Conservation (phyloP, 2,329 filamentous ascomycete species). For the Purpureocillium takamizusanense region DNA sequence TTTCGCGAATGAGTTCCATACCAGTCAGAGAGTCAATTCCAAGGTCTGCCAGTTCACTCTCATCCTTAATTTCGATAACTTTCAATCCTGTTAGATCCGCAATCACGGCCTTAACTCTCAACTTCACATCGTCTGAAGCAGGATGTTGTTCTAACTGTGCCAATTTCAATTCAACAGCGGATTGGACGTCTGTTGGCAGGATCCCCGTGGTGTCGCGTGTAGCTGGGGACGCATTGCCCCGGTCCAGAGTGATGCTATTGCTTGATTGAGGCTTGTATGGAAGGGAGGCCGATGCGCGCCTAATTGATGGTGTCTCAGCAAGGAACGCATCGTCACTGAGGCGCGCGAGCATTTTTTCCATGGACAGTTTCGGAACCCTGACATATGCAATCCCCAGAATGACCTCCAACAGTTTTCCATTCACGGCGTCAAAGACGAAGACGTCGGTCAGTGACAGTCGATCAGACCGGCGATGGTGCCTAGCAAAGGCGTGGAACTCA, state of each 20-base stretch:
- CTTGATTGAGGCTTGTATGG: too few relatives aligned
- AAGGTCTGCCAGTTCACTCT: slow-evolving; percentile 28
- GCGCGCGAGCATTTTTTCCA: slow-evolving; percentile 4
- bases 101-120: slow-evolving; percentile 9
- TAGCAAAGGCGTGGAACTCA: slow-evolving; percentile 4
- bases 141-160: too few relatives aligned
- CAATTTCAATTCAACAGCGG: too few relatives aligned
- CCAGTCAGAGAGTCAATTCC: slow-evolving; percentile 42
- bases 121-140: neutral
- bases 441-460: slow-evolving; percentile 3
- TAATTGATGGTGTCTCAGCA: too few relatives aligned
- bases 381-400: slow-evolving; percentile 7
- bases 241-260: too few relatives aligned
- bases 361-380: slow-evolving; percentile 3
- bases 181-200: too few relatives aligned
- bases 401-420: slow-evolving; percentile 1
- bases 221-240: too few relatives aligned
- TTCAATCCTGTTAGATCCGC: slow-evolving; percentile 25
- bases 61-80: slow-evolving; percentile 22
- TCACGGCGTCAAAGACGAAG: slow-evolving; percentile 5
- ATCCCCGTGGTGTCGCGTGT: too few relatives aligned
- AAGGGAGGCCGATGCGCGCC: too few relatives aligned
- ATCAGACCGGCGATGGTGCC: neutral
- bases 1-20: slow-evolving; percentile 35
- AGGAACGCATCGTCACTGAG: neutral